These are phyloP conservation scores for Gossypium davidsonii DNA, from an alignment of 441 rosid genomes.

Conservation along the genomic window DNA sequence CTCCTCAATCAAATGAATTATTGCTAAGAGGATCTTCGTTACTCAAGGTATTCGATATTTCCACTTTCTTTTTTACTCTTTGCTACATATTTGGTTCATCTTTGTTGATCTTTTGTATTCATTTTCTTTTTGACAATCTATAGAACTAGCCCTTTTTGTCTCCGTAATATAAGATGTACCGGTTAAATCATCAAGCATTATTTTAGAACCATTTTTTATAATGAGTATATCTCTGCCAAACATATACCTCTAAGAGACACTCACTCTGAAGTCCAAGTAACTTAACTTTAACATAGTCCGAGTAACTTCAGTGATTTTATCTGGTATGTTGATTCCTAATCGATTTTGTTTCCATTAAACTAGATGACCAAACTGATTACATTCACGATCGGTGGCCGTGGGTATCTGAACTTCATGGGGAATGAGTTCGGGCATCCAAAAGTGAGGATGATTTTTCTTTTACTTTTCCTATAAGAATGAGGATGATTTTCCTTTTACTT, in stretches of 20 bases:
- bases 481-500: conserved; percentile 19
- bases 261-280: not conserved
- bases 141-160: not conserved
- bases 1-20: conserved; percentile 41
- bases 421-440: conserved; percentile 96
- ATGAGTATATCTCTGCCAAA: not conserved
- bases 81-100: conserved; percentile 3
- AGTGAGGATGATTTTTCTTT: conserved; percentile 36
- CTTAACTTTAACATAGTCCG: not conserved
- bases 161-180: not conserved
- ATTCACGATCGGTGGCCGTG: conserved; percentile 72
- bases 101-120: conserved; percentile 12
- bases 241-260: not conserved
- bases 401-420: conserved; percentile 96
- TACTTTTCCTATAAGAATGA: conserved; percentile 26
- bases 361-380: conserved; percentile 91
- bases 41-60: conserved; percentile 44
- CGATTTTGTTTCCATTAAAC: conserved; percentile 24
- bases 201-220: not conserved
- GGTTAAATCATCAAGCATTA: not conserved
- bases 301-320: not conserved
- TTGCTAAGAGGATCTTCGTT: conserved; percentile 63
- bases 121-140: conserved; percentile 1
- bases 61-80: conserved; percentile 9
- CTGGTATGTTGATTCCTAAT: conserved; percentile 11